Evolutionary conservation across 1,284 basidiomycete species (phyloP), one percentile per base, ranked within the genome.

Genomic region (Pseudozyma tsukubaensis): DNA sequence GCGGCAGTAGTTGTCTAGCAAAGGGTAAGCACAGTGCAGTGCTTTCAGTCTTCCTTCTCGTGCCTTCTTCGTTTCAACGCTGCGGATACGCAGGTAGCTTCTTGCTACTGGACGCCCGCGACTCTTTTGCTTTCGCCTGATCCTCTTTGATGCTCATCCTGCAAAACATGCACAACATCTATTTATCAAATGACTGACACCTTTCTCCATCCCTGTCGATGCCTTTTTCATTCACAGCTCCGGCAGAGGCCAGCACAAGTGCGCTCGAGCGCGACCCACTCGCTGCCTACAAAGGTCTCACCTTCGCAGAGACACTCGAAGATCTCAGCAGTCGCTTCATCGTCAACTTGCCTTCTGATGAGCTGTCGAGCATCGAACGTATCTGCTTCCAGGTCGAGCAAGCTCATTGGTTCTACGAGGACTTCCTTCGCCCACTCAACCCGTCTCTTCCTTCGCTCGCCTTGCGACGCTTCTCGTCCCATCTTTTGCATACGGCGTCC

Each of bases 371-470:
- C 21, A 88, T 97, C 67, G 94, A 97, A 84, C 90, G 97, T 71
- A 91, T 99, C 81, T 97, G 94, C 86, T 99, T 99, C 87, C 97
- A 99, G 86, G 94, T 98, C 64, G 97, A 99, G 86, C 95, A 98
- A 89, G 97, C 97, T 18, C 96, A 99, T 85, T 99, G 97, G 97
- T 99, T 94, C 86, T 99, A 99, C 84, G 96, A 99, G 87, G 97
- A 99, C 86, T 99, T 97, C 80, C 90, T 99, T 70, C 92, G 96
- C 18, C 85, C 86, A 1, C 88, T 92, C 83, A 94, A 97, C 77
- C 91, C 92, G 1, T 89, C 90, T 59, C 90, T 98, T 39, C 95
- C 94, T 0, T 92, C 94, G 1, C 88, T 72, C 6, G 70, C 57
- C 2, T 64, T 99, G 78, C 94, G 96, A 87, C 91, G 91, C 77